Percentiles rank a stretch among this genome's conserved stretches.
These are phyloP conservation scores for Leavenworthia alabamica DNA, from an alignment of 345 rosid species.

Conservation along the genomic window DNA sequence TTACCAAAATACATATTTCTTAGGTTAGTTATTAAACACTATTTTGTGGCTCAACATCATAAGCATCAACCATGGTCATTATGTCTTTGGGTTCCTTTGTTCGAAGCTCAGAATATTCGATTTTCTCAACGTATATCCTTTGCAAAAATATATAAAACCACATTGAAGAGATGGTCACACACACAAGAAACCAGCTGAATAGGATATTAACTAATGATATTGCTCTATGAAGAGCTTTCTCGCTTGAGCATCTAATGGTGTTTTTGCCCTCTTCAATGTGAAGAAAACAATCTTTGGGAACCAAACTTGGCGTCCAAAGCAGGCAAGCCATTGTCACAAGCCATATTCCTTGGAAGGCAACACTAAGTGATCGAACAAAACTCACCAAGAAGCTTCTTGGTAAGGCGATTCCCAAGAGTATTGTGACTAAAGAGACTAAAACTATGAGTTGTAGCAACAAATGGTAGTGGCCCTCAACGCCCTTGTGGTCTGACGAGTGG, in stretches of 20 bases:
- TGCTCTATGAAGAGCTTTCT: slow-evolving; percentile 56
- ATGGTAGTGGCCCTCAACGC: slow-evolving; percentile 84
- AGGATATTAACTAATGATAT: slow-evolving; percentile 65
- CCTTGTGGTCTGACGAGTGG: slow-evolving; percentile 76
- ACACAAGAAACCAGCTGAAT: slow-evolving; percentile 58
- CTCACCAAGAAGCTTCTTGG: slow-evolving; percentile 65
- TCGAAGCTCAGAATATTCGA: slow-evolving; percentile 39
- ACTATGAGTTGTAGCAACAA: slow-evolving; percentile 55
- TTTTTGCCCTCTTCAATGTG: slow-evolving; percentile 57
- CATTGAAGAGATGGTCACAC: slow-evolving; percentile 36
- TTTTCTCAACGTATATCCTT: slow-evolving; percentile 32
- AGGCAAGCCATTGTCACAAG: slow-evolving; percentile 59
- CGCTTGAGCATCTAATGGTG: slow-evolving; percentile 53
- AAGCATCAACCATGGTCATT: slow-evolving; percentile 24
- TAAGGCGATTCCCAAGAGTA: slow-evolving; percentile 50
- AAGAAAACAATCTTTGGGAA: slow-evolving; percentile 61
- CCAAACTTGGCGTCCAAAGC: slow-evolving; percentile 66
- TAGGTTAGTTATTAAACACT: slow-evolving; percentile 17
- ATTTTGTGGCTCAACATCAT: slow-evolving; percentile 44
- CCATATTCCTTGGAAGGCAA: slow-evolving; percentile 75
- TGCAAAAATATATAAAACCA: slow-evolving; percentile 37
- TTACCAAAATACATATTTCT: too few relatives aligned
- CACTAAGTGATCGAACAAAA: slow-evolving; percentile 59
- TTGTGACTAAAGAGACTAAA: slow-evolving; percentile 48
- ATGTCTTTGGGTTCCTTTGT: slow-evolving; percentile 33